Percentiles rank a stretch among this genome's conserved stretches.
Conservation (phyloP, 169 alveolate species). For the Plasmodium vinckei region DNA sequence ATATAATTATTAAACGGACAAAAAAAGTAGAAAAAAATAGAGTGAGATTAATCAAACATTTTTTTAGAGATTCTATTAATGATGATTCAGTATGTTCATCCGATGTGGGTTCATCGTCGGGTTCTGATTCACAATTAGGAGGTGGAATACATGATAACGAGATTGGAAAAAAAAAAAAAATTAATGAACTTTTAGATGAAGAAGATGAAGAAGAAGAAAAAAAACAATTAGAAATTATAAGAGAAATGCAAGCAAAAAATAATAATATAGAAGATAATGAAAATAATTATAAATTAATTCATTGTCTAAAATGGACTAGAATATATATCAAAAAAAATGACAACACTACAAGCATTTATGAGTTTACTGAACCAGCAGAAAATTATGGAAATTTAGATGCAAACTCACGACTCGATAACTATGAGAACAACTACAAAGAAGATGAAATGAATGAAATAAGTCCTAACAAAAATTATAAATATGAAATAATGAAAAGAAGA, state of each 20-base stretch:
- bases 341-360: not conserved
- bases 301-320: constrained; percentile 67
- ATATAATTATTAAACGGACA: not conserved
- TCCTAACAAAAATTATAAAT: not conserved
- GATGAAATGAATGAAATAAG: not conserved
- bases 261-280: constrained; percentile 27
- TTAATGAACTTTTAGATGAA: constrained; percentile 1
- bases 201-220: constrained; percentile 57
- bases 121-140: not conserved
- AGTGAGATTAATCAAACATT: not conserved
- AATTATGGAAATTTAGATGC: not conserved
- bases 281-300: constrained; percentile 52
- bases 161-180: not conserved
- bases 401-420: not conserved
- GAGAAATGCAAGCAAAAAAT: constrained; percentile 58
- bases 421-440: not conserved
- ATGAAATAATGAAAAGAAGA: not conserved
- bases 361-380: not conserved
- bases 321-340: constrained; percentile 23
- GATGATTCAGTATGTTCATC: not conserved
- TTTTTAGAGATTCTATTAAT: not conserved
- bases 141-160: not conserved
- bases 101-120: not conserved
- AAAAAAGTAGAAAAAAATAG: not conserved
- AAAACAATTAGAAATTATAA: constrained; percentile 54